A percentile compares a stretch with the other conserved stretches of the same genome.
phyloP scores from a whole-genome alignment of 495 filamentous ascomycete genomes.

The Hypoxylon rickii region DNA sequence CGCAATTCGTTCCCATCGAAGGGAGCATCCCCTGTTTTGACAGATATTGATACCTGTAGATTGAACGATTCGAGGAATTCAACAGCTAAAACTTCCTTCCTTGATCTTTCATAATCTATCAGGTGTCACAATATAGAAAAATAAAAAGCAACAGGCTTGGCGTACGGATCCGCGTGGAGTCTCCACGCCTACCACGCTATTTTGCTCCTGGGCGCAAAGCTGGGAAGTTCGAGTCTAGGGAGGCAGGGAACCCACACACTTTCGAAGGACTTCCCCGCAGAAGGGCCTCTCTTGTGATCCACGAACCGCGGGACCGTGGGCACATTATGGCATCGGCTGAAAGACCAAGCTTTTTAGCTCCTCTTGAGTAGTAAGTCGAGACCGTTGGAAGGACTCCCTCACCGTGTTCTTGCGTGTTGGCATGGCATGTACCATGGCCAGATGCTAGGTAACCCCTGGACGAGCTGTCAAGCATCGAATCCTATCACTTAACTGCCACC shows the following conservation, averaged over 20 bases:
- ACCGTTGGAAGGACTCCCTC: not conserved
- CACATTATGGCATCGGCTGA: slow-evolving; percentile 12
- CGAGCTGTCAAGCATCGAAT: slow-evolving; percentile 10
- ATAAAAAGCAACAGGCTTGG: too few species aligned
- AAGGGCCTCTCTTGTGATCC: slow-evolving; percentile 19
- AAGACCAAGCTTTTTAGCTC: slow-evolving; percentile 9
- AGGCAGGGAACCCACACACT: too few species aligned
- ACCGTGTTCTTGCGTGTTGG: too few species aligned
- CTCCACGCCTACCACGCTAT: slow-evolving; percentile 25
- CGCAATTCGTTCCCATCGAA: too few species aligned
- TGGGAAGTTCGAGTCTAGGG: slow-evolving; percentile 10
- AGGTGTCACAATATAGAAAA: too few species aligned
- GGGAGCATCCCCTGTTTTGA: too few species aligned
- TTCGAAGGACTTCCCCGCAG: slow-evolving; percentile 35
- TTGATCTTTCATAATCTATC: too few species aligned
- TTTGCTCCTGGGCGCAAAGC: slow-evolving; percentile 14
- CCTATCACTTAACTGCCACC: slow-evolving; percentile 13
- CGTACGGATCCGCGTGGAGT: slow-evolving; percentile 26
- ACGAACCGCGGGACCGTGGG: too few species aligned
- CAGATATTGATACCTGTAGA: too few species aligned
- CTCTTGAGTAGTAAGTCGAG: slow-evolving; percentile 5
- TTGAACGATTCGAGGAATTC: too few species aligned
- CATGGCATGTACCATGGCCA: too few species aligned
- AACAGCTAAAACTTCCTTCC: too few species aligned
- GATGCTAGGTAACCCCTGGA: slow-evolving; percentile 8